Evolutionary conservation across 148 eudicot species (phyloP).

Genomic region (Amaranthus palmeri): DNA sequence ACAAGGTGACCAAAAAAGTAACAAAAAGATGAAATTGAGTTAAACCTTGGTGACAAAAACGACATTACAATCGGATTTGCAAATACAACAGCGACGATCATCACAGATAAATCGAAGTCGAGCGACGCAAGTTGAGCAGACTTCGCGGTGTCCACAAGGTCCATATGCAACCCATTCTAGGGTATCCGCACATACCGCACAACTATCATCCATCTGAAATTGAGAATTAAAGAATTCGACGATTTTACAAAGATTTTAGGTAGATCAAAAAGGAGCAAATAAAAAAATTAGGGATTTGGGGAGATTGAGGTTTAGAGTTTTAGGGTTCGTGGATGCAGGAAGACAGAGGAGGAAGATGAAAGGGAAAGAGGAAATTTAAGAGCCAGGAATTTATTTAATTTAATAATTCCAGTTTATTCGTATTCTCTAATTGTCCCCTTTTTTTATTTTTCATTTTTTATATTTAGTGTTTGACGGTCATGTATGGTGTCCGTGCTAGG

Average conservation of each 20-base stretch:
- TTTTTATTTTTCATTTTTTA: background rate
- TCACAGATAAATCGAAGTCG: conserved; percentile 93
- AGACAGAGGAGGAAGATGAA: background rate
- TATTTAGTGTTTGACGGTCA: no score
- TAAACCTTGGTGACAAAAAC: conserved; percentile 87
- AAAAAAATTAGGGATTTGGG: background rate
- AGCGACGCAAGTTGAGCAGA: conserved; percentile 90
- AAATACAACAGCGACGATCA: conserved; percentile 87
- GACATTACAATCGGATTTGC: conserved; percentile 55
- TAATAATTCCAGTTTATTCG: background rate
- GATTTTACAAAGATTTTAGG: background rate
- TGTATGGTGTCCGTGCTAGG: no score
- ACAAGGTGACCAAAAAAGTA: background rate
- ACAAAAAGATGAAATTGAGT: background rate
- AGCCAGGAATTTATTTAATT: no score
- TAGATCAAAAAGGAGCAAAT: background rate
- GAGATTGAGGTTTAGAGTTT: background rate
- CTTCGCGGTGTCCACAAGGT: conserved; percentile 80
- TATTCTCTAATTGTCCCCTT: background rate
- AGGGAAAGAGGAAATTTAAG: background rate
- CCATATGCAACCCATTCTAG: conserved; percentile 97
- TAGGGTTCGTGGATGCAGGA: conserved; percentile 21
- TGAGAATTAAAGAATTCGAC: no score
- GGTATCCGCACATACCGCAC: conserved; percentile 81
- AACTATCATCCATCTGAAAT: conserved; percentile 74